These are phyloP conservation scores for Pezicula rhizophila DNA, from an alignment of 2,329 filamentous ascomycete genomes.

Conservation along the genomic window DNA sequence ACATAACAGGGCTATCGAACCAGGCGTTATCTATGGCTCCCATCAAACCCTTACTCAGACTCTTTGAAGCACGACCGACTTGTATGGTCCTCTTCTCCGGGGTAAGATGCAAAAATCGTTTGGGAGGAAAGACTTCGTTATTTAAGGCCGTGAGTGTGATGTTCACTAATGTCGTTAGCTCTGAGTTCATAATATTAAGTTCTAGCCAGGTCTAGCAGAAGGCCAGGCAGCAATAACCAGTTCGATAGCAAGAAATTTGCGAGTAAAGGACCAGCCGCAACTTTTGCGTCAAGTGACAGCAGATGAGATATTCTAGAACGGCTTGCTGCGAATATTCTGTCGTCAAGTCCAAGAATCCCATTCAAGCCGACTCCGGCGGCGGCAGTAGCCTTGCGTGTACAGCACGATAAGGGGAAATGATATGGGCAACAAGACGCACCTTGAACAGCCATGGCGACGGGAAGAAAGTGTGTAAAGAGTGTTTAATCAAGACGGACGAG, in stretches of 20 bases:
- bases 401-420: not conserved
- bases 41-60: conserved; percentile 35
- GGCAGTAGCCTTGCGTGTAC: conserved; percentile 8
- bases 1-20: conserved; percentile 69
- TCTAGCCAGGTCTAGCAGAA: not conserved
- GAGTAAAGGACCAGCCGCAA: too few relatives aligned
- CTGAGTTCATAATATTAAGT: not conserved
- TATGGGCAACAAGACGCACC: conserved; percentile 8
- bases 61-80: conserved; percentile 42
- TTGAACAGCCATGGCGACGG: conserved; percentile 13
- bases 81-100: conserved; percentile 8
- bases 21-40: conserved; percentile 50
- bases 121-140: conserved; percentile 13
- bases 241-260: too few relatives aligned
- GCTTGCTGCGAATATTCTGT: not conserved
- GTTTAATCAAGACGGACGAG: not conserved
- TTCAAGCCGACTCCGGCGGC: not conserved
- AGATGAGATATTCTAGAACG: not conserved
- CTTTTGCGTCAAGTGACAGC: too few relatives aligned
- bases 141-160: conserved; percentile 18
- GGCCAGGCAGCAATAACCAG: too few relatives aligned
- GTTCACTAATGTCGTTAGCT: conserved; percentile 15
- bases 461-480: not conserved
- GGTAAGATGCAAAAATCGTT: conserved; percentile 19
- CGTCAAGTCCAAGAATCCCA: not conserved